A percentile compares a stretch with the other conserved stretches of the same genome.
Conservation (phyloP, 2,329 filamentous ascomycete species). For the Aspergillus costaricaensis region DNA sequence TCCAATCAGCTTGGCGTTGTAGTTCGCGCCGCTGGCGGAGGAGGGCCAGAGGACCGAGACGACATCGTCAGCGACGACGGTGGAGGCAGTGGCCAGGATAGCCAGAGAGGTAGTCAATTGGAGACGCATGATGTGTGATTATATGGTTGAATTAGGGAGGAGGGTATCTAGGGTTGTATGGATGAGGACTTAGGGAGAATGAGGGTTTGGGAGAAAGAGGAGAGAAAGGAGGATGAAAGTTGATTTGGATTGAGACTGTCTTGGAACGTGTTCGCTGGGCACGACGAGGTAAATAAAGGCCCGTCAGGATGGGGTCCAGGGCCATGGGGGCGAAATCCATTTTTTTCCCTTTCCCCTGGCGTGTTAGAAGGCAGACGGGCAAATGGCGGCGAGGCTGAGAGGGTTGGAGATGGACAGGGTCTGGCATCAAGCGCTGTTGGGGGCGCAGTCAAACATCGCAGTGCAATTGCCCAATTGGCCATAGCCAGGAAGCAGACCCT, state of each 20-base stretch:
- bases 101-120: constrained; percentile 24
- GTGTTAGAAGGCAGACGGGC: neutral
- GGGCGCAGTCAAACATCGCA: neutral
- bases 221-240: neutral
- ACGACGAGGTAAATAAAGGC: neutral
- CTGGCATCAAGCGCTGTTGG: no score
- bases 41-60: constrained; percentile 6
- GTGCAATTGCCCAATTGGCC: neutral
- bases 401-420: neutral
- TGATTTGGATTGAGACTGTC: neutral
- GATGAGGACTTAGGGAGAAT: neutral
- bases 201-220: neutral
- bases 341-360: no score
- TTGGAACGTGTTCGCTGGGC: neutral
- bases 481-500: neutral
- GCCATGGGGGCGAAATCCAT: neutral
- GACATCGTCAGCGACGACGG: constrained; percentile 22
- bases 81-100: constrained; percentile 28
- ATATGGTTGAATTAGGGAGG: neutral
- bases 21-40: neutral
- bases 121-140: constrained; percentile 15
- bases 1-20: constrained; percentile 17
- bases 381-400: neutral
- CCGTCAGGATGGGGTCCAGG: neutral
- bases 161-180: neutral